Base-by-base conservation (phyloP, 352 stramenopile species). In the Hyaloperonospora brassicae region DNA sequence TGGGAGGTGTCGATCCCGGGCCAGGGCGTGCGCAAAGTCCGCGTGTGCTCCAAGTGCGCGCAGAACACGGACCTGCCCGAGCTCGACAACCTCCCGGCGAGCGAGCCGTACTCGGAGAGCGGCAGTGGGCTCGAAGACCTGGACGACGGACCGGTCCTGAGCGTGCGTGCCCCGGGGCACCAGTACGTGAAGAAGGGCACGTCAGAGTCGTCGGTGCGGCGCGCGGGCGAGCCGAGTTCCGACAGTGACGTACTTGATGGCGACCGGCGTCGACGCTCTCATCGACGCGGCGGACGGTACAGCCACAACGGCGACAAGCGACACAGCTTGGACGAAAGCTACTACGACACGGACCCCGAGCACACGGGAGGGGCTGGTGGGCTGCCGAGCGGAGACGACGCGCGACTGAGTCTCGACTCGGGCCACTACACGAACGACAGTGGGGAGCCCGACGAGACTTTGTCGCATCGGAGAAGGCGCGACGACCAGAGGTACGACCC, bases 11-110 rank as follows among this genome's bases (percentile, higher is more conserved):
- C 63, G 27, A 66, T 84, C 27, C 53, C 75, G 3, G 75, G 69
- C 13, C 55, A 68, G 13, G 78, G 75, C 13, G 49, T 62, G 41
- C 62, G 75, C 44, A 75, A 77, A 56, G 67, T 88, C 9, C 78
- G 78, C 13, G 75, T 88, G 41, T 88, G 78, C 57, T 64, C 67
- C 31, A 74, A 70, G 17, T 88, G 78, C 51, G 61, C 64, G 12
- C 63, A 70, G 50, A 54, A 53, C 46, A 60, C 62, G 8, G 70
- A 79, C 27, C 53, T 50, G 9, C 50, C 59, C 4, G 63, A 55
- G n/a, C 59, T 71, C 45, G 58, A 67, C 24, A 41, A 65, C 47
- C 55, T 69, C 0, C 53, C 60, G 8, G 50, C 51, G 0, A 69
- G 64, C n/a, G 50, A 64, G 21, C 55, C 63, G 25, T 61, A 66